Conservation (phyloP, 345 rosid species). For the Chamaenerion angustifolium region DNA sequence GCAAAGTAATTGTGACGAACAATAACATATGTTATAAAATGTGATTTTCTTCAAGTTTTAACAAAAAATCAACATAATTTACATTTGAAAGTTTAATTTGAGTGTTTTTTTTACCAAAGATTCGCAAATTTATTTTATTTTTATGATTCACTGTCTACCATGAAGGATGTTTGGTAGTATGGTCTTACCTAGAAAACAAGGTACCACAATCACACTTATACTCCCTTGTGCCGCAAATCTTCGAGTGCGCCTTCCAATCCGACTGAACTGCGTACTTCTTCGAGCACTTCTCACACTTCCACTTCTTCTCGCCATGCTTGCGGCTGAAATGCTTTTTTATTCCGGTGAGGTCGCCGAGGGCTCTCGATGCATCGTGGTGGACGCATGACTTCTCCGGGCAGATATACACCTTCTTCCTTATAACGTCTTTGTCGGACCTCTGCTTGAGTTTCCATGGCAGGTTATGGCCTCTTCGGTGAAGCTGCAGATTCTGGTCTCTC, state of each 20-base stretch:
- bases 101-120: too few species aligned
- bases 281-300: slow-evolving; percentile 10
- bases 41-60: too few species aligned
- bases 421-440: slow-evolving; percentile 5
- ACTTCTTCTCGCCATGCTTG: slow-evolving; percentile 11
- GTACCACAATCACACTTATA: slow-evolving; percentile 10
- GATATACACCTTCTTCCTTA: slow-evolving; percentile 9
- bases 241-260: slow-evolving; percentile 10
- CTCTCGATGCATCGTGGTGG: slow-evolving; percentile 5
- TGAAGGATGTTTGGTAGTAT: too few species aligned
- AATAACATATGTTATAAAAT: too few species aligned
- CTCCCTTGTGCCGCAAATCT: slow-evolving; percentile 9
- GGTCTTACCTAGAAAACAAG: slow-evolving; percentile 6
- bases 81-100: too few species aligned
- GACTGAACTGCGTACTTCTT: slow-evolving; percentile 9
- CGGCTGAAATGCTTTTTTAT: slow-evolving; percentile 9
- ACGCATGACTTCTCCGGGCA: slow-evolving; percentile 9
- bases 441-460: slow-evolving; percentile 10
- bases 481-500: slow-evolving; percentile 11
- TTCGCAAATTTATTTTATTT: too few species aligned
- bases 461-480: slow-evolving; percentile 9
- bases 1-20: too few species aligned
- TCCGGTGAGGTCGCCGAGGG: slow-evolving; percentile 9
- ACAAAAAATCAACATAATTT: too few species aligned
- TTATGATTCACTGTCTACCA: too few species aligned